These are phyloP conservation scores for Meredithiella fracta DNA, from an alignment of 2,329 filamentous ascomycete genomes.

Conservation along the genomic window DNA sequence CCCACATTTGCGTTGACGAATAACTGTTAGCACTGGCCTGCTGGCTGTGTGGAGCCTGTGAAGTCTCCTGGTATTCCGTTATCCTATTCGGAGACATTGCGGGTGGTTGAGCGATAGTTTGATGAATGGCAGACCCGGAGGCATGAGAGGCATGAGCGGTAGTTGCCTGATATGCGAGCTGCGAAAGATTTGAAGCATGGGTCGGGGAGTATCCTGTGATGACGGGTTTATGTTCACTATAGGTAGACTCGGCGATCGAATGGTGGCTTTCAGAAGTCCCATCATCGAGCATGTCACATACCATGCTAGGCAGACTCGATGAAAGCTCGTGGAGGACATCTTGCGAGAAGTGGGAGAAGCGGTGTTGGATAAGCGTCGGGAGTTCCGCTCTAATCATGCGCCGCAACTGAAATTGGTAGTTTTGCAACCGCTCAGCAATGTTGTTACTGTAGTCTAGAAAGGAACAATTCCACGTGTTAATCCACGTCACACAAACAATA, in stretches of 20 bases:
- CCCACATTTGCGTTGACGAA: background rate
- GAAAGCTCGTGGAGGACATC: background rate
- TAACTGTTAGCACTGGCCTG: background rate
- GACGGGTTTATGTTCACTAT: background rate
- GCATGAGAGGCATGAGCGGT: too few relatives aligned
- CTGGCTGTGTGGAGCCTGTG: too few relatives aligned
- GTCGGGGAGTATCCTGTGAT: background rate
- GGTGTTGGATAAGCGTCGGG: background rate
- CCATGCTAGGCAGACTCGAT: background rate
- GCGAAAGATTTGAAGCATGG: too few relatives aligned
- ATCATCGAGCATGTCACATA: background rate
- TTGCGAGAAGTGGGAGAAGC: background rate
- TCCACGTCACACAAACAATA: background rate
- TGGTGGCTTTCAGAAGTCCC: background rate
- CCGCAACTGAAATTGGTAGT: constrained; percentile 8
- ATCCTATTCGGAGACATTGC: too few relatives aligned
- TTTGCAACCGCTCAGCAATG: constrained; percentile 4
- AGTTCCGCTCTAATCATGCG: constrained; percentile 1
- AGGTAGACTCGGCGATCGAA: background rate
- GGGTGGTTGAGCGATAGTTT: too few relatives aligned
- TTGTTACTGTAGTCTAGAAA: constrained; percentile 8
- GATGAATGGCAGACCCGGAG: too few relatives aligned
- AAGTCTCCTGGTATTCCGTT: too few relatives aligned
- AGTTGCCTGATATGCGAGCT: too few relatives aligned
- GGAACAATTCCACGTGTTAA: background rate